Evolutionary conservation across 2,329 filamentous ascomycete genomes (phyloP).

Genomic region (Xylariales sp.): DNA sequence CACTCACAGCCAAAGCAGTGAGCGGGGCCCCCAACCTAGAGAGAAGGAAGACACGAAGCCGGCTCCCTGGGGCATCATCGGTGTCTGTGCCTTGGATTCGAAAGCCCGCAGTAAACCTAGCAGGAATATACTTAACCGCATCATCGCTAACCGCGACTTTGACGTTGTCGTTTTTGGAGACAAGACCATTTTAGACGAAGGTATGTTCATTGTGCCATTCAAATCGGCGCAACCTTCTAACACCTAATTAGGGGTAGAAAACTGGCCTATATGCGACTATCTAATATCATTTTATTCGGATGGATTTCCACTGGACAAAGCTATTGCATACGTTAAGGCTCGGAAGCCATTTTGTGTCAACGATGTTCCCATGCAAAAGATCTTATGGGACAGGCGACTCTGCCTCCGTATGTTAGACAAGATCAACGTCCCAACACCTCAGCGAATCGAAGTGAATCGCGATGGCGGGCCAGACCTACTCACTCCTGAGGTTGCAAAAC

Average conservation of each 20-base stretch:
- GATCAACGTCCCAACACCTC: conserved; percentile 89
- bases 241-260: conserved; percentile 53
- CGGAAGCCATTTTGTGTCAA: conserved; percentile 98
- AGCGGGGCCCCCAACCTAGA: conserved; percentile 65
- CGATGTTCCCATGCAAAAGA: conserved; percentile 95
- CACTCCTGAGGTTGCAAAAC: conserved; percentile 81
- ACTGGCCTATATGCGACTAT: conserved; percentile 74
- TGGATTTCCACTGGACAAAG: conserved; percentile 95
- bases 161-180: conserved; percentile 98
- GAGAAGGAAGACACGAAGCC: conserved; percentile 72
- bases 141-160: conserved; percentile 92
- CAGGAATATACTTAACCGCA: conserved; percentile 91
- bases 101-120: conserved; percentile 98
- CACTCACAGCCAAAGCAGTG: conserved; percentile 82
- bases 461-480: conserved; percentile 88
- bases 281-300: conserved; percentile 98
- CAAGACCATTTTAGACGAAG: conserved; percentile 97
- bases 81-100: conserved; percentile 93
- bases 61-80: conserved; percentile 76
- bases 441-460: conserved; percentile 88
- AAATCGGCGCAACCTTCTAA: conserved; percentile 40
- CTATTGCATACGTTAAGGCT: conserved; percentile 92
- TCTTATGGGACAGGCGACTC: conserved; percentile 93
- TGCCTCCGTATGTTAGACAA: conserved; percentile 90
- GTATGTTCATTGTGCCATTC: conserved; percentile 53